Percentiles rank a stretch among this genome's conserved stretches.
Evolutionary conservation across 2,329 filamentous ascomycete species (phyloP).

Genomic region (Aspergillus fijiensis): DNA sequence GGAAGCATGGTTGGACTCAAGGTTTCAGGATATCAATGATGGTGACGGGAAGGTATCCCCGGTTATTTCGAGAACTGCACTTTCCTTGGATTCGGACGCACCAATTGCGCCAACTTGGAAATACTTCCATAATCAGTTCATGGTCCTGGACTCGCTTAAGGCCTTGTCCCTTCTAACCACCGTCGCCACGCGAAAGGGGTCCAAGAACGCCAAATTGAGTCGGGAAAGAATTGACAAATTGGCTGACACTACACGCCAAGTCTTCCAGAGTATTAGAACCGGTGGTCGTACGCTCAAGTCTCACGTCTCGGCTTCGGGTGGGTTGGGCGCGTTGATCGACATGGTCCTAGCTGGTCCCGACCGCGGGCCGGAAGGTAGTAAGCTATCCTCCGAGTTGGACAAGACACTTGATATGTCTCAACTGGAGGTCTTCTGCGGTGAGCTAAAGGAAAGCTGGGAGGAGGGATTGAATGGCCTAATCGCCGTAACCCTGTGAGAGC

Average conservation of each 20-base stretch:
- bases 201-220: conserved; percentile 32
- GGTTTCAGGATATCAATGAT: conserved; percentile 23
- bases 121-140: conserved; percentile 41
- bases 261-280: conserved; percentile 35
- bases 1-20: conserved; percentile 34
- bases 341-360: conserved; percentile 33
- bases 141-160: conserved; percentile 43
- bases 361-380: conserved; percentile 22
- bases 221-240: conserved; percentile 37
- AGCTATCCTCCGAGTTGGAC: conserved; percentile 35
- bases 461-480: conserved; percentile 45
- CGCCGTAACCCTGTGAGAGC: conserved; percentile 27
- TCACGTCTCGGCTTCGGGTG: conserved; percentile 40
- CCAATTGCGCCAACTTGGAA: conserved; percentile 41
- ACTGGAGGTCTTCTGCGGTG: conserved; percentile 46
- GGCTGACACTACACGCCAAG: conserved; percentile 23
- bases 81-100: conserved; percentile 24
- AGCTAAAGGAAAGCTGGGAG: conserved; percentile 50
- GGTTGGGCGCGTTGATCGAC: conserved; percentile 44
- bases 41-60: conserved; percentile 21
- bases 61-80: conserved; percentile 25
- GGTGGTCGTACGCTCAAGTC: conserved; percentile 40
- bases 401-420: conserved; percentile 38
- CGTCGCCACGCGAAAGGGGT: conserved; percentile 31
- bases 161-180: conserved; percentile 36